Conservation (phyloP, 2,329 filamentous ascomycete species). For the Drechslerella coelobrocha region DNA sequence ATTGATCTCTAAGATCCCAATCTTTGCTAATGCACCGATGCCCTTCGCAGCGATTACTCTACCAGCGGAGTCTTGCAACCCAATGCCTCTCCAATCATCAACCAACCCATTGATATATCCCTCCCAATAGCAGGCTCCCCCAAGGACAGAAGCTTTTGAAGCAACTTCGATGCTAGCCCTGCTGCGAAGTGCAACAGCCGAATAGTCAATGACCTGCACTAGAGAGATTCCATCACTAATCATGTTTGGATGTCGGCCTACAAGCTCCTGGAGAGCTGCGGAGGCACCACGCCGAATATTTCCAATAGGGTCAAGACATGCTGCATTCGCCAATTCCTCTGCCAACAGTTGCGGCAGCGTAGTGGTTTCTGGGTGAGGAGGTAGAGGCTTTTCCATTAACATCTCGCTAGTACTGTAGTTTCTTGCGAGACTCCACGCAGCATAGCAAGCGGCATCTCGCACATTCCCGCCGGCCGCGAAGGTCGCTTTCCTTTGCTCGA, state of each 20-base stretch:
- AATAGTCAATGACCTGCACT: conserved; percentile 91
- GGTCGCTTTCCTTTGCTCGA: conserved; percentile 81
- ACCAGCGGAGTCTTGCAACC: conserved; percentile 75
- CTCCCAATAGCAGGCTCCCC: conserved; percentile 69
- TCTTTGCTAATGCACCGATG: conserved; percentile 67
- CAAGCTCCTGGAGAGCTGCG: conserved; percentile 89
- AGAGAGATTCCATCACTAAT: conserved; percentile 81
- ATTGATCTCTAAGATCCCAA: conserved; percentile 34
- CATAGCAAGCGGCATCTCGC: conserved; percentile 93
- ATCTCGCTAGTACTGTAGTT: conserved; percentile 84
- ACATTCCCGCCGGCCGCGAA: conserved; percentile 89
- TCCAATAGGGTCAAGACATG: conserved; percentile 84
- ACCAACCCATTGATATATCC: conserved; percentile 74
- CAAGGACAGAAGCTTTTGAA: conserved; percentile 70
- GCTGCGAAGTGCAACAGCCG: conserved; percentile 84
- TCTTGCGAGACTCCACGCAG: conserved; percentile 88
- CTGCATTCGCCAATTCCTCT: conserved; percentile 78
- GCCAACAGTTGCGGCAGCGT: conserved; percentile 72
- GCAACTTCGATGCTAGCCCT: conserved; percentile 82
- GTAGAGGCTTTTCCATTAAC: conserved; percentile 57
- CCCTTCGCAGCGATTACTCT: conserved; percentile 74
- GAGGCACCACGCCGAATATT: conserved; percentile 94
- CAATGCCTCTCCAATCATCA: conserved; percentile 81
- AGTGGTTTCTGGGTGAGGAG: conserved; percentile 52
- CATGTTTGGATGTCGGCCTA: conserved; percentile 88